Evolutionary conservation across 768 basidiomycete genomes (phyloP).

Genomic region (Russula compacta): DNA sequence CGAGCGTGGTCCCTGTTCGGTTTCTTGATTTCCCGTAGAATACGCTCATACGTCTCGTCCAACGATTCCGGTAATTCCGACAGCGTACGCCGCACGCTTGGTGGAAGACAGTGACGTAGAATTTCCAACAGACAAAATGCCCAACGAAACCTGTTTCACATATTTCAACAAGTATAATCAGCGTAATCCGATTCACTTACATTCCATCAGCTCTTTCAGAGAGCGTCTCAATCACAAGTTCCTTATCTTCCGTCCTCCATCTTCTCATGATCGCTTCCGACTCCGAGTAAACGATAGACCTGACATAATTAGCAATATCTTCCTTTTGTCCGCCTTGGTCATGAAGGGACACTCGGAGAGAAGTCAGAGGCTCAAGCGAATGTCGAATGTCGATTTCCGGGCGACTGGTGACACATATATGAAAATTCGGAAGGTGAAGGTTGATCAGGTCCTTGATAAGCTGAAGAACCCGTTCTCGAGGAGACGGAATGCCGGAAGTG

Average conservation of each 20-base stretch:
- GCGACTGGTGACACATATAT: background rate
- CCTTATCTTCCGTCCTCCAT: background rate
- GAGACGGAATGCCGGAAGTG: background rate
- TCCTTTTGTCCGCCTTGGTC: background rate
- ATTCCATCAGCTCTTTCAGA: background rate
- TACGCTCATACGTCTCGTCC: no score
- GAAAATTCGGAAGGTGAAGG: background rate
- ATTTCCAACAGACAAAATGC: no score
- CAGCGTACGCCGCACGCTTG: no score
- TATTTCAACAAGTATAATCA: no score
- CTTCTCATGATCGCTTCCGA: background rate
- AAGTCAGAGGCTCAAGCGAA: background rate
- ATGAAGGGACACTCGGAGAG: background rate
- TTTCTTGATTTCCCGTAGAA: no score
- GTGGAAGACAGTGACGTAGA: no score
- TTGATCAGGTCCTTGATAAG: background rate
- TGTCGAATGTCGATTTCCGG: background rate
- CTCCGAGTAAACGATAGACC: background rate
- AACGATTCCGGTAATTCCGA: no score
- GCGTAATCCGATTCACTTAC: background rate
- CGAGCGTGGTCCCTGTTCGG: no score
- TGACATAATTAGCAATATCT: background rate
- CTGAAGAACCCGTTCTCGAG: background rate
- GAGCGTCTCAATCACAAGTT: background rate
- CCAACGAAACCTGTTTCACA: no score